These are phyloP conservation scores for Opeltia flavorubescens DNA, from an alignment of 495 filamentous ascomycete genomes.

Conservation along the genomic window DNA sequence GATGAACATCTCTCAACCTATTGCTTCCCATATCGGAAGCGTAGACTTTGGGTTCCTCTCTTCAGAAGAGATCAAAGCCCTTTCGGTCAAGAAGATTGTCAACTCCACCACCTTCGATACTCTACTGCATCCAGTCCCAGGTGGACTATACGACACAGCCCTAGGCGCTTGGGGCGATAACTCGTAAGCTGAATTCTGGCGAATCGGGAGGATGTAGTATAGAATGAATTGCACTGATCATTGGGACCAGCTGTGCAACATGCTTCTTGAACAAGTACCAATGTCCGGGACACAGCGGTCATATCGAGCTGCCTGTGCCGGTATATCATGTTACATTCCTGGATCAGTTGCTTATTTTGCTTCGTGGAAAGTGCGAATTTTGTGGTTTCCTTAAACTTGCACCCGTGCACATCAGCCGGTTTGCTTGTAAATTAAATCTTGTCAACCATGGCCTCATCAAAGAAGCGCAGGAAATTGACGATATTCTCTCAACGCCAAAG, in stretches of 20 bases:
- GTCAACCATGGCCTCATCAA: constrained; percentile 72
- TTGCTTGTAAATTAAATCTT: constrained; percentile 71
- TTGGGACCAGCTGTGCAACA: constrained; percentile 59
- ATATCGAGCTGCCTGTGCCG: constrained; percentile 84
- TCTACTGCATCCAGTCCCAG: constrained; percentile 68
- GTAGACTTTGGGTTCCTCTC: constrained; percentile 81
- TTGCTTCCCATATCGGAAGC: constrained; percentile 69
- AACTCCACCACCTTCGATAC: constrained; percentile 83
- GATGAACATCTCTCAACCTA: constrained; percentile 81
- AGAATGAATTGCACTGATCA: too few species aligned
- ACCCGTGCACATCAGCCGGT: constrained; percentile 56
- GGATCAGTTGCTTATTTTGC: constrained; percentile 70
- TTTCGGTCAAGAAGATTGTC: constrained; percentile 86
- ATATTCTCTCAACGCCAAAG: constrained; percentile 28
- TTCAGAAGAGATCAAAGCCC: constrained; percentile 64
- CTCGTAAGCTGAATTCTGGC: constrained; percentile 39
- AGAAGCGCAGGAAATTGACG: constrained; percentile 54
- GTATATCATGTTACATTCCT: constrained; percentile 92
- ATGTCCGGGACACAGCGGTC: constrained; percentile 87
- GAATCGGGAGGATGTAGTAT: constrained; percentile 7
- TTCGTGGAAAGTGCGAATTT: constrained; percentile 78
- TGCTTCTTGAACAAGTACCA: constrained; percentile 62
- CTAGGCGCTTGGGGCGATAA: constrained; percentile 81
- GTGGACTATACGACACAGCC: constrained; percentile 85
- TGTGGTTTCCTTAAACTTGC: constrained; percentile 72